Conservation (phyloP, 495 filamentous ascomycete species). For the Penicillium argentinense region DNA sequence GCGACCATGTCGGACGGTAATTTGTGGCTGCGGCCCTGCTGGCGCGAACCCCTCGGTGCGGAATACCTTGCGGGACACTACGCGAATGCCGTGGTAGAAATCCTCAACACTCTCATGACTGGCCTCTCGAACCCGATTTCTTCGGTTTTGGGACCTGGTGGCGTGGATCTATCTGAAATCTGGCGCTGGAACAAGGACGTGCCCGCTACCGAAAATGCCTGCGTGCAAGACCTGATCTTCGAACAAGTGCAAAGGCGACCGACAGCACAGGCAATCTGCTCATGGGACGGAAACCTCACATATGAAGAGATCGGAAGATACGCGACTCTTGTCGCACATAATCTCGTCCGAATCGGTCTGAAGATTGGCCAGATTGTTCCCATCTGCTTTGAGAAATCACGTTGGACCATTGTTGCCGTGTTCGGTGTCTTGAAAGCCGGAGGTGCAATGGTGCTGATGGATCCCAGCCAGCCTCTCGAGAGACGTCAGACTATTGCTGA, state of each 20-base stretch:
- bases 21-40: constrained; percentile 11
- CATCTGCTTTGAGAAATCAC: constrained; percentile 50
- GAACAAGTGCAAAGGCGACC: constrained; percentile 33
- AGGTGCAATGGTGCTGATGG: constrained; percentile 39
- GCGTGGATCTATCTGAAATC: constrained; percentile 29
- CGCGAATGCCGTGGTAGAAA: constrained; percentile 26
- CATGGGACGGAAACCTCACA: constrained; percentile 50
- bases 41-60: constrained; percentile 10
- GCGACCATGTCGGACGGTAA: constrained; percentile 7
- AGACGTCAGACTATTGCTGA: constrained; percentile 39
- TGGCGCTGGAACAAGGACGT: constrained; percentile 36
- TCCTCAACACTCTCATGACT: constrained; percentile 26
- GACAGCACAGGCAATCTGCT: constrained; percentile 37
- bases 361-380: constrained; percentile 34
- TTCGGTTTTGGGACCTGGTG: constrained; percentile 23
- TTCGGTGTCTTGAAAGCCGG: constrained; percentile 46
- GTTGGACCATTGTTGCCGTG: constrained; percentile 45
- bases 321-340: constrained; percentile 30
- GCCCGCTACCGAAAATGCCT: constrained; percentile 33
- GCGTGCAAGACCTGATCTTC: constrained; percentile 48
- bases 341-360: constrained; percentile 30
- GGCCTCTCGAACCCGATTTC: constrained; percentile 23
- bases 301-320: constrained; percentile 42
- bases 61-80: constrained; percentile 11
- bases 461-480: constrained; percentile 35